phyloP scores from a whole-genome alignment of 805 yeast species.

The Deakozyma indianensis region DNA sequence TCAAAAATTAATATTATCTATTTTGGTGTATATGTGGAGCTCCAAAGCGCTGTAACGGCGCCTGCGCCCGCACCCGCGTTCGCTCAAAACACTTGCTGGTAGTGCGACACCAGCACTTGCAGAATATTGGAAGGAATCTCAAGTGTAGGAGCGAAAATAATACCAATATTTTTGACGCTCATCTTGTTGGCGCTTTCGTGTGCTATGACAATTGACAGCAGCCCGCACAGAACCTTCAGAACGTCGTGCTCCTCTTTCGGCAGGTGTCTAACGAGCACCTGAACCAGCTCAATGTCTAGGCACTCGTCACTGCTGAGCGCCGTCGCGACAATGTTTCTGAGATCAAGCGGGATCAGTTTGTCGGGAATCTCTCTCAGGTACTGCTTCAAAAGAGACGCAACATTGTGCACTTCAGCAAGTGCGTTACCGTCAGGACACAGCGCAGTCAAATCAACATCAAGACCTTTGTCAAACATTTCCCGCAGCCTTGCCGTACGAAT shows the following conservation, averaged over 20 bases:
- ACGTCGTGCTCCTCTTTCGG: constrained; percentile 45
- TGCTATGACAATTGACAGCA: constrained; percentile 47
- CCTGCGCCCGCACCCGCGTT: no score
- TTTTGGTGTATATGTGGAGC: no score
- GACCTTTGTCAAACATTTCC: constrained; percentile 48
- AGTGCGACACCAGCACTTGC: constrained; percentile 45
- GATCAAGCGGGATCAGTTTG: constrained; percentile 33
- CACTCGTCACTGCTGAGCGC: constrained; percentile 11
- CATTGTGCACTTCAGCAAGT: constrained; percentile 59
- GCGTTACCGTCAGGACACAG: constrained; percentile 8
- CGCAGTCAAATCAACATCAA: constrained; percentile 45
- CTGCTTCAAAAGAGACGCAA: constrained; percentile 71
- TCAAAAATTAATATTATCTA: no score
- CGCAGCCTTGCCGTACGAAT: constrained; percentile 58
- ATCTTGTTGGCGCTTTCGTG: constrained; percentile 59
- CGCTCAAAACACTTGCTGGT: constrained; percentile 40
- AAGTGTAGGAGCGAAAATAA: constrained; percentile 70
- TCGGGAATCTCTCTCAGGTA: constrained; percentile 64
- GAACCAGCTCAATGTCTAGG: constrained; percentile 14
- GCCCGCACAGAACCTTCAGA: constrained; percentile 48
- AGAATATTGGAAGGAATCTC: constrained; percentile 50
- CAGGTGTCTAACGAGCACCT: constrained; percentile 23
- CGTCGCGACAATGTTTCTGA: constrained; percentile 15
- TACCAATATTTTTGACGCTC: constrained; percentile 64
- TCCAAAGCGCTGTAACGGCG: no score